Evolutionary conservation across 2,329 filamentous ascomycete genomes (phyloP).

Genomic region (Myriosclerotinia curreyana): DNA sequence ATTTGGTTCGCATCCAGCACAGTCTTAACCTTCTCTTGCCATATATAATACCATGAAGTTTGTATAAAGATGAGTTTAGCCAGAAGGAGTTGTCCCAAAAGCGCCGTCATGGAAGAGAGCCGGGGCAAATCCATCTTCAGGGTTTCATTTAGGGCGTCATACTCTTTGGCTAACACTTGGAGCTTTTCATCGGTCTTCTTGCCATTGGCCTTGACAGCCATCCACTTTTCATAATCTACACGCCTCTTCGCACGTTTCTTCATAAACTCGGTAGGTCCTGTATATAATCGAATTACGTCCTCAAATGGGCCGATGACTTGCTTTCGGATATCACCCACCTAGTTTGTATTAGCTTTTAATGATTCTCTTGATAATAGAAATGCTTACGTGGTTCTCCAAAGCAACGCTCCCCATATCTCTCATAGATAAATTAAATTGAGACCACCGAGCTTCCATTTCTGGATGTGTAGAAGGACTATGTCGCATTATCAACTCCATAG

Average conservation of each 20-base stretch:
- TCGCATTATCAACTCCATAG: constrained; percentile 79
- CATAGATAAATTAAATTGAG: constrained; percentile 82
- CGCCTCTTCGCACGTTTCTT: constrained; percentile 93
- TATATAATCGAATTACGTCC: constrained; percentile 73
- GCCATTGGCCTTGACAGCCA: constrained; percentile 72
- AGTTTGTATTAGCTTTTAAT: constrained; percentile 24
- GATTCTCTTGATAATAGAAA: constrained; percentile 8
- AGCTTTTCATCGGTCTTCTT: constrained; percentile 88
- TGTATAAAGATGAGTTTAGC: constrained; percentile 83
- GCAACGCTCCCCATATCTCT: constrained; percentile 80
- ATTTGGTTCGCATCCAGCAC: constrained; percentile 65
- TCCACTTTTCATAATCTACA: constrained; percentile 79
- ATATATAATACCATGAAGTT: constrained; percentile 75
- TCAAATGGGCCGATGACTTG: constrained; percentile 84
- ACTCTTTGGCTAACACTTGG: constrained; percentile 80
- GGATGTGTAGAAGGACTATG: constrained; percentile 73
- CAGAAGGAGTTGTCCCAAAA: constrained; percentile 78
- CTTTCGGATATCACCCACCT: constrained; percentile 67
- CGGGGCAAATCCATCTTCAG: constrained; percentile 88
- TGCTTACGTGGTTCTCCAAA: constrained; percentile 76
- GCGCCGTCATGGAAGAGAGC: constrained; percentile 76
- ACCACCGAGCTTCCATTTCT: constrained; percentile 92
- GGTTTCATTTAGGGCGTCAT: constrained; percentile 79
- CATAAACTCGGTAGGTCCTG: constrained; percentile 83
- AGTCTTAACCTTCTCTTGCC: constrained; percentile 76